These are phyloP conservation scores for Eucalyptus cloeziana DNA, from an alignment of 345 rosid species.

Conservation along the genomic window DNA sequence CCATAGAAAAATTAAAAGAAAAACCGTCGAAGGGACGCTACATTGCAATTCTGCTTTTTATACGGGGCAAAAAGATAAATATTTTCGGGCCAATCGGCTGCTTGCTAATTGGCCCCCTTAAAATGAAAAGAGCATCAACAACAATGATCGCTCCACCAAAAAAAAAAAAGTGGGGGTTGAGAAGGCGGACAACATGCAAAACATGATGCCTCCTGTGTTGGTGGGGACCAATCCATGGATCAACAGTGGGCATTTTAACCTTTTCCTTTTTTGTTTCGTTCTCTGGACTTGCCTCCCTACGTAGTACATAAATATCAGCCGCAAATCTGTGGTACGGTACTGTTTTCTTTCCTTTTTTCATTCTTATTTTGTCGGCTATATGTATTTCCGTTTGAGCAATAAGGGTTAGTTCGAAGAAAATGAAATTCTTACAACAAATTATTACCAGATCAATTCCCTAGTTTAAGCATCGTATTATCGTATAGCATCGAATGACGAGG, in stretches of 20 bases:
- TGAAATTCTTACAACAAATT: background rate
- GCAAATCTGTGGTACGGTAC: background rate
- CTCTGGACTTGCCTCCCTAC: background rate
- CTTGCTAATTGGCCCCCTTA: background rate
- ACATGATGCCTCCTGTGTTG: background rate
- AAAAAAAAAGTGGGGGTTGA: rapidly evolving
- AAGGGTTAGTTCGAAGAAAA: background rate
- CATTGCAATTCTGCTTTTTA: background rate
- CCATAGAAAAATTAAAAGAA: background rate
- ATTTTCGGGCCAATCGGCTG: background rate
- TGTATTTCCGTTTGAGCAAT: background rate
- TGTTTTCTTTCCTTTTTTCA: background rate
- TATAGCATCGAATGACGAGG: background rate
- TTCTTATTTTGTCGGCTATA: background rate
- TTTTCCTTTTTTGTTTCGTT: background rate
- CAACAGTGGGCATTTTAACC: background rate
- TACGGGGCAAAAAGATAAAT: background rate
- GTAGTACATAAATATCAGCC: background rate
- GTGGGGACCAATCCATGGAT: background rate
- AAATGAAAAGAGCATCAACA: background rate
- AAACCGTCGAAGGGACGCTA: background rate
- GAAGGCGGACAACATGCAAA: background rate
- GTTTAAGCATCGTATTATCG: background rate
- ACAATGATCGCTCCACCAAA: background rate
- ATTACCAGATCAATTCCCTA: background rate